Base-by-base conservation (phyloP, 78 protist genomes). In the Dictyostelium discoideum region DNA sequence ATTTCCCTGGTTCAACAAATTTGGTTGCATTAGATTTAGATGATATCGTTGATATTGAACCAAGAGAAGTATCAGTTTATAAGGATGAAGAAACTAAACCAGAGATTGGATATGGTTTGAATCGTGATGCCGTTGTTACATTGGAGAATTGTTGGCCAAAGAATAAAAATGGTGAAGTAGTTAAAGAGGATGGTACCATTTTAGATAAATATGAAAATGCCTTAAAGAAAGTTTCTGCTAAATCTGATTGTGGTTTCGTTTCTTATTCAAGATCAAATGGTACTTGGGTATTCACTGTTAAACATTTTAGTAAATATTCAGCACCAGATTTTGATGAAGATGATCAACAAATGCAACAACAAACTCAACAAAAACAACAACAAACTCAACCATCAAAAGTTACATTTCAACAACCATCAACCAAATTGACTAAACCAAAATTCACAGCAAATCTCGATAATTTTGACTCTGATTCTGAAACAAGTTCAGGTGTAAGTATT, bases 271-370 rank as follows among this genome's bases (percentile, higher is more conserved):
- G 76, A 29, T 44, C 67, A 39, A 57, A 32, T 39, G 92, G 93
- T 37, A 39, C 20, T 22, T 93, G 96, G 96, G 40, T 72, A 44
- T 93, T 93, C 87, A 50, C 22, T 22, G 96, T 86, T 10, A 48
- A 93, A 42, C 96, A 93, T 60, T 93, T 93, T 65, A 83, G 92
- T 46, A 82, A 84, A 73, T 93, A 93, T 39, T 80, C 92, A 32
- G 90, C 84, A 7, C 87, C 82, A 48, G 86, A 80, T 32, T 26
- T 63, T 24, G 96, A 85, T 22, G 92, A 93, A 6, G 96, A 92
- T 5, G 84, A 79, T 44, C 57, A 32, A 32, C 13, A 39, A n/a
- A 11, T 18, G 44, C 10, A 40, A 5, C 24, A 67, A 18, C 77
- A 85, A 46, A 24, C 86, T 20, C 50, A 79, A 67, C 11, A 40